Evolutionary conservation across 2,329 filamentous ascomycete genomes (phyloP), one percentile per base, ranked within the genome.

Genomic region (Dendryphion nanum): DNA sequence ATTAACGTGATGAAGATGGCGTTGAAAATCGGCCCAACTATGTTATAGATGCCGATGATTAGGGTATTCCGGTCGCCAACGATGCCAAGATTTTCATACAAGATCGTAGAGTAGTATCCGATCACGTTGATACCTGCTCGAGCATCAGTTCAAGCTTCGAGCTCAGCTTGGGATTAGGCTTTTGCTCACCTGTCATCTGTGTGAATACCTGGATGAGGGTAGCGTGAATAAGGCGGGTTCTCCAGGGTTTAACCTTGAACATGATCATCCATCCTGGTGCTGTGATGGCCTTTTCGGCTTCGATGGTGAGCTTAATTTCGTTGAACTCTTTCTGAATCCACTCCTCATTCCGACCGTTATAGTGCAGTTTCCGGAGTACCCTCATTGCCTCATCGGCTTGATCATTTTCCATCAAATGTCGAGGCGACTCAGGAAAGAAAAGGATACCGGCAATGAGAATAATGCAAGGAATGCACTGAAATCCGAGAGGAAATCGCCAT

Each of bases 151-250:
- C n/a, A n/a, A n/a, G n/a, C n/a, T n/a, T n/a, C n/a, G n/a, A n/a
- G n/a, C 35, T 55, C 23, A 20, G 33, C 13, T 18, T 18, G 36
- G 19, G 7, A 16, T 57, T 20, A 55, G 44, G n/a, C n/a, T n/a
- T n/a, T n/a, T n/a, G n/a, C n/a, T n/a, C n/a, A n/a, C n/a, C n/a
- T 19, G 34, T 76, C 51, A 85, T 75, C 46, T 85, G 81, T 33
- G 81, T 80, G 50, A 85, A 82, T 43, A 81, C 73, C 56, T 86
- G 81, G 26, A 83, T 75, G 20, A 78, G 63, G 29, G 76, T 76
- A 16, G 78, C 82, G 43, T 83, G 77, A 46, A 82, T 60, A 35
- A 85, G 73, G 13, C 82, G 72, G 33, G 73, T 82, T 53, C 82
- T 74, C 72, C 80, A 82, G 38, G 75, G 61, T 18, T 75, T 73